Evolutionary conservation across 306 rosid species (phyloP).

Genomic region (Citrullus mucosospermus): DNA sequence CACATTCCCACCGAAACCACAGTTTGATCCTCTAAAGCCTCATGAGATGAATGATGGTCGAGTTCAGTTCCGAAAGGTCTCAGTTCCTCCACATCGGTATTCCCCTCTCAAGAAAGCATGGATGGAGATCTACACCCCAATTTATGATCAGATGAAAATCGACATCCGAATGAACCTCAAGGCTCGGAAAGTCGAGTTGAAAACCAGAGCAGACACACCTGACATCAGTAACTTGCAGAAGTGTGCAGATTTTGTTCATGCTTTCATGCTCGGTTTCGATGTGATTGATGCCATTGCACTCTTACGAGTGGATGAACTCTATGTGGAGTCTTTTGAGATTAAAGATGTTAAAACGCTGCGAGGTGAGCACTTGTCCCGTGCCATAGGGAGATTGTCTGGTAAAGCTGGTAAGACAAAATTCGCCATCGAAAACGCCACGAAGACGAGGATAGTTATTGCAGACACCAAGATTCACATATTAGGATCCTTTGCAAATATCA

Average conservation of each 20-base stretch:
- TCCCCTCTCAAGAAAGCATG: slow-evolving; percentile 78
- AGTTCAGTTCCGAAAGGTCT: slow-evolving; percentile 67
- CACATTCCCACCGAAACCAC: slow-evolving; percentile 51
- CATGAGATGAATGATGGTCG: slow-evolving; percentile 81
- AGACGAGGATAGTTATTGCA: slow-evolving; percentile 80
- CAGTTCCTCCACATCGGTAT: slow-evolving; percentile 75
- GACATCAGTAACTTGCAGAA: slow-evolving; percentile 71
- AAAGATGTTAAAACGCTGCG: slow-evolving; percentile 78
- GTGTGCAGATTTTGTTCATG: slow-evolving; percentile 87
- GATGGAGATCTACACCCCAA: slow-evolving; percentile 75
- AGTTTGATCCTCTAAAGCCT: slow-evolving; percentile 62
- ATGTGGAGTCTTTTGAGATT: slow-evolving; percentile 78
- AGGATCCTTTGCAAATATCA: slow-evolving; percentile 74
- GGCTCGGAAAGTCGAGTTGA: slow-evolving; percentile 73
- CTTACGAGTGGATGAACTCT: slow-evolving; percentile 77
- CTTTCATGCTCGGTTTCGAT: slow-evolving; percentile 79
- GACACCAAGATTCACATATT: slow-evolving; percentile 77
- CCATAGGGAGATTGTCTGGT: slow-evolving; percentile 76
- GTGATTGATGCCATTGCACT: slow-evolving; percentile 75
- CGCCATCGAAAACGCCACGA: slow-evolving; percentile 73
- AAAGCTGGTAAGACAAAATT: slow-evolving; percentile 85
- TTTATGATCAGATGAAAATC: slow-evolving; percentile 72
- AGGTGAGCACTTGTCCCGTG: slow-evolving; percentile 83
- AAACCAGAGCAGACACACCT: slow-evolving; percentile 68
- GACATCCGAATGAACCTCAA: slow-evolving; percentile 78